Base-by-base conservation (phyloP, 1,284 basidiomycete species). In the Cutaneotrichosporon mucoides region DNA sequence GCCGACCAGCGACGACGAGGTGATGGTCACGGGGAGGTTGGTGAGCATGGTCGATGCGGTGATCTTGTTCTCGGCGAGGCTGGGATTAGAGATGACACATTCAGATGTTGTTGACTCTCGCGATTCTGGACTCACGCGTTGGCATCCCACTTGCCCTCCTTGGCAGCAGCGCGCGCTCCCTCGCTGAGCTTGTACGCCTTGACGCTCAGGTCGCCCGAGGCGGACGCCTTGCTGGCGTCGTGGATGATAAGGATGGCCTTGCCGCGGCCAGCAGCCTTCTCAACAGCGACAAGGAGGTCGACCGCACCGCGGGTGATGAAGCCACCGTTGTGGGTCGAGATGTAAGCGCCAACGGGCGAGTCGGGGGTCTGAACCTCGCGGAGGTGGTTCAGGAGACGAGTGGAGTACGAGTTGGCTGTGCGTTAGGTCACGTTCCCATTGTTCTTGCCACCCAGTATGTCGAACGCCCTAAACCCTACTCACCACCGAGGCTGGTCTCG, bases 311-410 rank as follows among this genome's bases (percentile, higher is more conserved):
- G 89, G 70, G 87, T 89, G 79, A 91, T 88, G 79, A 95, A 97
- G n/a, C 92, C 92, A 43, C 92, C 92, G 54, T 92, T 83, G 15
- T 87, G 86, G 49, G 88, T 91, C 49, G 88, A 89, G 76, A 96
- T 92, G 82, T 99, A 99, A 79, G 97, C 92, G 47, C 96, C 96
- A 59, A 99, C 90, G 51, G 96, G 86, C 68, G 89, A 92, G 76
- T 95, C 93, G 73, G 97, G 94, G 56, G 89, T 87, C 75, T 92
- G 90, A 61, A 98, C 92, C 75, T 97, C 72, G 10, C 70, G 66
- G 37, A 77, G 70, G 59, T 77, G 72, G 41, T 63, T 68, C 33
- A 79, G 68, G 38, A 79, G 71, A 47, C 65, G 62, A 49, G 72
- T 61, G 9, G 74, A 72, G 65, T 76, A 76, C 41, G 74, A 72